Evolutionary conservation across 805 yeast species (phyloP).

Genomic region (Danielozyma ontarioensis): DNA sequence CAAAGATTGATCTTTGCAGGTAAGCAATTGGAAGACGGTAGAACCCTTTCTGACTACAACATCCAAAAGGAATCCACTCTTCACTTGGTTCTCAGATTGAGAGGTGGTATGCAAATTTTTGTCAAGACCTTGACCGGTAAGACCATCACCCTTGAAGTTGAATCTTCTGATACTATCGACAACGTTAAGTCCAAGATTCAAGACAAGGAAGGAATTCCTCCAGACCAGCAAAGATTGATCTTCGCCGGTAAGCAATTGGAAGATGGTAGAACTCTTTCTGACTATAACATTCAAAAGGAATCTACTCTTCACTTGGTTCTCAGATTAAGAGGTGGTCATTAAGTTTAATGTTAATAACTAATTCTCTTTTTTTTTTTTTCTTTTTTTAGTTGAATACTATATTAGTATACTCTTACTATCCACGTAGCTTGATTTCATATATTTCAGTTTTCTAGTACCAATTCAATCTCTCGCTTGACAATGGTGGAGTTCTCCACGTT

Average conservation of each 20-base stretch:
- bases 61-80: conserved; percentile 96
- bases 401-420: too few species aligned
- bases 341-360: neutral
- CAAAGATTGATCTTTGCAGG: conserved; percentile 97
- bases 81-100: conserved; percentile 93
- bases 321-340: conserved; percentile 7
- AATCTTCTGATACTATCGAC: conserved; percentile 96
- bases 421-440: neutral
- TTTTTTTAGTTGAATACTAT: neutral
- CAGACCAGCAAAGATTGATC: conserved; percentile 80
- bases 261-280: conserved; percentile 93
- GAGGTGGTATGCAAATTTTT: conserved; percentile 73
- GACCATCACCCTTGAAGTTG: conserved; percentile 87
- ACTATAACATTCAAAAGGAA: conserved; percentile 82
- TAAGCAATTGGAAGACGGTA: conserved; percentile 94
- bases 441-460: neutral
- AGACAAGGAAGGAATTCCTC: conserved; percentile 35
- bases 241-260: conserved; percentile 40
- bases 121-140: conserved; percentile 35
- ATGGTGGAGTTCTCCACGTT: conserved; percentile 14
- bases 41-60: conserved; percentile 96
- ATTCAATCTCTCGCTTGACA: conserved; percentile 10
- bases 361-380: neutral
- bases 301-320: conserved; percentile 20
- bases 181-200: conserved; percentile 82